Conservation (phyloP, 2,329 filamentous ascomycete species). For the Epichloe gansuensis region DNA sequence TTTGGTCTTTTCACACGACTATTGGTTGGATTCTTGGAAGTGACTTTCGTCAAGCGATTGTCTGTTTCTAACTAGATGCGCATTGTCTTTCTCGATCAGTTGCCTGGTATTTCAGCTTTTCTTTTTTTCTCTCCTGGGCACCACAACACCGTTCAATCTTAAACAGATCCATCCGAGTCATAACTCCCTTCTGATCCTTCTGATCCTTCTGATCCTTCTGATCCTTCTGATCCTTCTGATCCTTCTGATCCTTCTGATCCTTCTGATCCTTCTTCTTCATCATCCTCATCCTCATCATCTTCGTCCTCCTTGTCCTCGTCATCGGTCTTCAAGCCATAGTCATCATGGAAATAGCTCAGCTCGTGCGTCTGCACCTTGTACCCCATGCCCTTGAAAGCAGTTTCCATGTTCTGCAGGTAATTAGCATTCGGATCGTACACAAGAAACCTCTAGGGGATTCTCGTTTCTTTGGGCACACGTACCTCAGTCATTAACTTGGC, state of each 20-base stretch:
- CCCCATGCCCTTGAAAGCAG: conserved; percentile 59
- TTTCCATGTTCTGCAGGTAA: conserved; percentile 46
- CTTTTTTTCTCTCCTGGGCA: neutral
- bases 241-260: conserved; percentile 5
- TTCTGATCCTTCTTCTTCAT: conserved; percentile 8
- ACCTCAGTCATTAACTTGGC: conserved; percentile 77
- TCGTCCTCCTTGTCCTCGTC: conserved; percentile 43
- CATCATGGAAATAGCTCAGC: conserved; percentile 72
- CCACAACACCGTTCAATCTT: neutral
- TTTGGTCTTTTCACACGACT: too few species aligned
- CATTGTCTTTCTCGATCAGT: neutral
- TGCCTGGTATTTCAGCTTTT: neutral
- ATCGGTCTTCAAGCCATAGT: conserved; percentile 67
- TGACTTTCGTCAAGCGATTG: too few species aligned
- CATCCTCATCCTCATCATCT: conserved; percentile 28
- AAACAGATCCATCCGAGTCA: conserved; percentile 1
- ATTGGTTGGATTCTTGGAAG: too few species aligned
- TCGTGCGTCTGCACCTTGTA: conserved; percentile 67
- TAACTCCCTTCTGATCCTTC: conserved; percentile 4
- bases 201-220: neutral
- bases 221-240: conserved; percentile 1
- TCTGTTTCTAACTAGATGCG: neutral
- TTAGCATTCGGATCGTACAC: conserved; percentile 28
- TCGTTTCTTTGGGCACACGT: conserved; percentile 21
- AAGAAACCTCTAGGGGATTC: conserved; percentile 5